Percentiles rank a stretch among this genome's conserved stretches.
Conservation (phyloP, 2,329 filamentous ascomycete genomes). For the Emergomyces orientalis region DNA sequence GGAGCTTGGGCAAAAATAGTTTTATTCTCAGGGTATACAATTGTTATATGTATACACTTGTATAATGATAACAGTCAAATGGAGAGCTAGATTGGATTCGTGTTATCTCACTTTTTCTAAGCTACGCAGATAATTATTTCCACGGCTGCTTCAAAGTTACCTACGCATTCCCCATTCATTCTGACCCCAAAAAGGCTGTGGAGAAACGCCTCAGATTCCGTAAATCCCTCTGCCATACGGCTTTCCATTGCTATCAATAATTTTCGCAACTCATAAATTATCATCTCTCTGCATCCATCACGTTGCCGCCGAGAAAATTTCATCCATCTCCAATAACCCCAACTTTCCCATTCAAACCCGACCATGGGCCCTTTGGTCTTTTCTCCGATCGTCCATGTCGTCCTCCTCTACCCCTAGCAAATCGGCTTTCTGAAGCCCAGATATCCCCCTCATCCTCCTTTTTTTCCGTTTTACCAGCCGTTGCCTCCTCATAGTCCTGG, state of each 20-base stretch:
- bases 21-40: background rate
- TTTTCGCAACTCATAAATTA: background rate
- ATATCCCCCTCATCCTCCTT: constrained; percentile 20
- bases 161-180: no score
- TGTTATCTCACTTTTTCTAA: background rate
- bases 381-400: constrained; percentile 18
- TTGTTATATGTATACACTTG: background rate
- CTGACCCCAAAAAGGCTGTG: no score
- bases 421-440: constrained; percentile 25
- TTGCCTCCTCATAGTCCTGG: constrained; percentile 25
- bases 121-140: no score
- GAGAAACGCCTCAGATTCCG: background rate
- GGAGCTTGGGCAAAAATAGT: background rate
- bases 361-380: constrained; percentile 29
- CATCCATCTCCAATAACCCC: constrained; percentile 16
- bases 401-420: constrained; percentile 16
- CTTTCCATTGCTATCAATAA: background rate
- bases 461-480: constrained; percentile 14
- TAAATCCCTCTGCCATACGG: background rate
- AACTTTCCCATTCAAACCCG: constrained; percentile 28
- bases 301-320: background rate
- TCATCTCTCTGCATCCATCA: background rate
- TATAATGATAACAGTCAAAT: background rate
- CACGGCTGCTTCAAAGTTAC: no score
- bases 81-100: background rate